Evolutionary conservation across 345 rosid genomes (phyloP), one percentile per base, ranked within the genome.

Genomic region (Mangifera indica): DNA sequence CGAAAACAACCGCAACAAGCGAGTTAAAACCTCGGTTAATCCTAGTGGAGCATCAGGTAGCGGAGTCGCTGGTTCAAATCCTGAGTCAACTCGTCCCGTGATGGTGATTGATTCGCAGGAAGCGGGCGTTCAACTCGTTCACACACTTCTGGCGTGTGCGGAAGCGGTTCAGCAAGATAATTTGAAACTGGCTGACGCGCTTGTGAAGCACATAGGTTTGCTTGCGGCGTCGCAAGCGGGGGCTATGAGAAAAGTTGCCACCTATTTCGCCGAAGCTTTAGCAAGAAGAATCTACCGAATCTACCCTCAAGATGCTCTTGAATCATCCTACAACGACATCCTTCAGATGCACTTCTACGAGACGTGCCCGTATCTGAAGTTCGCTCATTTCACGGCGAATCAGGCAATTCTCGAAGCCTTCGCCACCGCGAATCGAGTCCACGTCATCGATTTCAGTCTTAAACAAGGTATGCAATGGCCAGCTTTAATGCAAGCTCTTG

Each of bases 401-500:
- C 98, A 93, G 74, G 97, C 97, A 10, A 90, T 93, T 17, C 95
- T 91, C 7, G 95, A 93, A 68, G 90, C 92, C 14, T 89, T 93
- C 42, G 84, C 77, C 2, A 77, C 81, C 26, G 83, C 84, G 4
- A 80, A 75, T 42, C 77, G 84, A 14, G 98, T 93, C 65, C 98
- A 93, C 68, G 93, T 91, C 18, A 79, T 93, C 58, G 96, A 93
- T 75, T 88, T 93, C 65, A 82, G 84, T 12, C 77, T 93, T 54
- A 87, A 87, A 17, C 88, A 88, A 58, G 98, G 98, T 34, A 83
- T 93, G 88, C 98, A 93, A 78, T 93, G 97, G 98, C 96, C 98
- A 51, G 96, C 97, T 10, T 77, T 93, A 7, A 87, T 93, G 86
- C 98, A 93, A 77, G 98, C 98, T n/a, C 85, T 93, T 5, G 97